Percentiles rank a stretch among this genome's conserved stretches.
phyloP scores from a whole-genome alignment of 2,329 filamentous ascomycete genomes.

The Neonectria sp. region DNA sequence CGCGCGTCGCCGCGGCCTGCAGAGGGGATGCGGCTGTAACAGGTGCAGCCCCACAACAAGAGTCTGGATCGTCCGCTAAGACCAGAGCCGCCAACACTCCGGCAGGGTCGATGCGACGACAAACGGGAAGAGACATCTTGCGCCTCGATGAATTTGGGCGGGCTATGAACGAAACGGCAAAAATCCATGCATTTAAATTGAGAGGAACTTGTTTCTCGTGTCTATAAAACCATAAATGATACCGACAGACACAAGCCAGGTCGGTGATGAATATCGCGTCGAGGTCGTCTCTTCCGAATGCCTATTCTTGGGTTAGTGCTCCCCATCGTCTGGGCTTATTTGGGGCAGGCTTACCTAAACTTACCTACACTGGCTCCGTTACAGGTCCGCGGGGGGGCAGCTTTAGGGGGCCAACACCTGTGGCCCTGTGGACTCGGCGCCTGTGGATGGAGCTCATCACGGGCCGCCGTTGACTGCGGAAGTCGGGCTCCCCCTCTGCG shows the following conservation, averaged over 20 bases:
- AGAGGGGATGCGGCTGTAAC: constrained; percentile 43
- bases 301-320: constrained; percentile 5
- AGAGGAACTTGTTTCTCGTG: background rate
- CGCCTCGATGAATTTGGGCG: background rate
- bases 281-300: background rate
- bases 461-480: background rate
- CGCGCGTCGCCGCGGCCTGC: constrained; percentile 37
- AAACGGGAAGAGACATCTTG: constrained; percentile 24
- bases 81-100: constrained; percentile 41
- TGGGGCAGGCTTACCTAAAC: constrained; percentile 8
- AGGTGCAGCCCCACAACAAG: constrained; percentile 33
- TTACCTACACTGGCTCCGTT: background rate
- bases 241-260: background rate
- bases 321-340: background rate
- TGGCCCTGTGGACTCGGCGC: background rate
- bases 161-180: background rate
- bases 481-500: background rate
- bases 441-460: background rate
- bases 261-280: background rate
- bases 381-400: background rate
- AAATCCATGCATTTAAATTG: background rate
- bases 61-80: constrained; percentile 33
- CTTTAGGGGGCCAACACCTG: background rate
- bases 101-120: constrained; percentile 36
- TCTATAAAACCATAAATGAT: background rate